Evolutionary conservation across 768 basidiomycete genomes (phyloP), one percentile per base, ranked within the genome.

Genomic region (Macrolepiota dolichaula): DNA sequence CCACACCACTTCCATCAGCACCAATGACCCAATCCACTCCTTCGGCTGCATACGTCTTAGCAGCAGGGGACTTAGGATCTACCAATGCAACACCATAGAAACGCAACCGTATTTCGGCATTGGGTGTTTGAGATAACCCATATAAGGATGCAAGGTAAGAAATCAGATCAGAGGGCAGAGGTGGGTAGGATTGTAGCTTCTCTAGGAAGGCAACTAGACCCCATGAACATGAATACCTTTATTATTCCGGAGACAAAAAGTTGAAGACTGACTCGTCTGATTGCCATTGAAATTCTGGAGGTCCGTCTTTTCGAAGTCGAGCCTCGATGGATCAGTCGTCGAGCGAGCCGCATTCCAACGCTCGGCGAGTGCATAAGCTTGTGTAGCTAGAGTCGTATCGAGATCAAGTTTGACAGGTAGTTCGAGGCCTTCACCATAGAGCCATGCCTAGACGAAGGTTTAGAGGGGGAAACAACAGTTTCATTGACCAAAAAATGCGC

Each of bases 201-300:
- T 95, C 89, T 49, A 96, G 83, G 79, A 96, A 95, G 56, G 87
- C 92, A 62, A 91, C 91, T 91, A 68, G 15, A 62, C 40, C n/a
- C n/a, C 13, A 46, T 15, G 19, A 52, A 54, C 15, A 57, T 52
- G 37, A 52, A 32, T 55, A 22, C 15, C 22, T 27, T 37, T 29
- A n/a, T 37, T 29, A n/a, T 35, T 42, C 24, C 19, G 52, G 13
- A 37, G 1, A 15, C 22, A 19, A 38, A 25, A 40, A n/a, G n/a
- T 1, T 27, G 15, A 19, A 32, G 17, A 74, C 80, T 63, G 54
- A 91, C 92, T 77, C 65, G 85, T 92, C 71, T 96, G 94, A 65
- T 89, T 89, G 0, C 90, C 81, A 63, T 85, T 85, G 71, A 93
- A 89, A 1, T 69, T 70, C 13, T 79, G 71, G 15, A 96, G 65